Evolutionary conservation across 1,139 yeast species (phyloP).

Genomic region (Lodderomyces parapsilosis): DNA sequence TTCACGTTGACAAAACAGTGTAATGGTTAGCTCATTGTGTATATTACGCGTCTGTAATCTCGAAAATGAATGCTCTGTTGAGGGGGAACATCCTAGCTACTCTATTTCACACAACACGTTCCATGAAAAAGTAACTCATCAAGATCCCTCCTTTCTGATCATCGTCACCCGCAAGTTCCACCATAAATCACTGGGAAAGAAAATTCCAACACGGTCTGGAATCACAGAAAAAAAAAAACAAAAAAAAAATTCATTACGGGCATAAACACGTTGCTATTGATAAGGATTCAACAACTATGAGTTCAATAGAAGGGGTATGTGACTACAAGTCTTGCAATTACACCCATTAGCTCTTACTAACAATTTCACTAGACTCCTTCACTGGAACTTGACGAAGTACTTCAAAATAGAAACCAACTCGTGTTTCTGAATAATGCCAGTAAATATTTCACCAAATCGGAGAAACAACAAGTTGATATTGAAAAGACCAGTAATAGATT

Average conservation of each 20-base stretch:
- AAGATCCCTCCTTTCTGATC: too few relatives aligned
- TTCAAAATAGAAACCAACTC: constrained; percentile 11
- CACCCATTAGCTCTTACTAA: background rate
- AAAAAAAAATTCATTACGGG: background rate
- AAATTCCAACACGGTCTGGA: background rate
- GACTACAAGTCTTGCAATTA: background rate
- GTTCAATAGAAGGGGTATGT: constrained; percentile 14
- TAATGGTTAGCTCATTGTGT: too few relatives aligned
- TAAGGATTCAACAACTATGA: constrained; percentile 8
- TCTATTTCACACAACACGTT: too few relatives aligned
- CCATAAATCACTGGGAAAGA: too few relatives aligned
- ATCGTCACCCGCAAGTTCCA: too few relatives aligned
- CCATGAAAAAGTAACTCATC: too few relatives aligned
- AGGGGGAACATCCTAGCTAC: too few relatives aligned
- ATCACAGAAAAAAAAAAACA: background rate
- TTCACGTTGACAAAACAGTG: background rate
- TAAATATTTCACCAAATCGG: constrained; percentile 48
- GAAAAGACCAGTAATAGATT: constrained; percentile 61
- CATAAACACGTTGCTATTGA: background rate
- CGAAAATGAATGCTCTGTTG: background rate
- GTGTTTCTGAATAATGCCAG: constrained; percentile 17
- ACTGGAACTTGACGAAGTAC: constrained; percentile 19
- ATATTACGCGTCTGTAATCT: background rate
- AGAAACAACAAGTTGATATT: constrained; percentile 48
- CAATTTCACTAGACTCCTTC: constrained; percentile 17